These are phyloP conservation scores for Pelagomonas calceolata DNA, from an alignment of 108 stramenopile species.

Conservation along the genomic window DNA sequence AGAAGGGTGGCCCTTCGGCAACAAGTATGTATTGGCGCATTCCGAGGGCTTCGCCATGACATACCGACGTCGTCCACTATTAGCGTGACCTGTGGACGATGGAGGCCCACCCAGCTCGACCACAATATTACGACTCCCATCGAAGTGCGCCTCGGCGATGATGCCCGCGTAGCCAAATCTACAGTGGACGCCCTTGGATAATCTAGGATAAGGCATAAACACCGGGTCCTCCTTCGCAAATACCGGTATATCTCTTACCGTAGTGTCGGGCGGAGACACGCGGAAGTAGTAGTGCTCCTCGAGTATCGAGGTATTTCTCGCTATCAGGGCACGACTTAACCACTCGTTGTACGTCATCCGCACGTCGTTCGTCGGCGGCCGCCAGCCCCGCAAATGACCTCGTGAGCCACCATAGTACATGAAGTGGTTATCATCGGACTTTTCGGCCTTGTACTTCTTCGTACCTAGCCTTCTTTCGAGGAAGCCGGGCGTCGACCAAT, in stretches of 20 bases:
- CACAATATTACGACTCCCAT: slow-evolving; percentile 82
- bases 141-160: slow-evolving; percentile 86
- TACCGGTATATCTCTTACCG: background rate
- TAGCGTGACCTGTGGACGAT: too few relatives aligned
- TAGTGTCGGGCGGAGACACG: background rate
- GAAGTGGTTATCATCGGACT: background rate
- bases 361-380: background rate
- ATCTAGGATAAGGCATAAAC: slow-evolving; percentile 70
- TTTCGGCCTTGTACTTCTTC: background rate
- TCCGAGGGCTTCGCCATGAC: slow-evolving; percentile 78
- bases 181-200: slow-evolving; percentile 86
- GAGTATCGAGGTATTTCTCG: background rate
- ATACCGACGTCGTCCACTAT: slow-evolving; percentile 47
- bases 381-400: background rate
- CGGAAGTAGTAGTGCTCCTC: background rate
- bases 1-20: slow-evolving; percentile 68
- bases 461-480: background rate
- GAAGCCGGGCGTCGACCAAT: background rate
- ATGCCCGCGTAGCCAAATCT: slow-evolving; percentile 87
- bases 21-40: slow-evolving; percentile 66
- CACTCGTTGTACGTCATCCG: background rate
- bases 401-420: background rate
- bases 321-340: background rate
- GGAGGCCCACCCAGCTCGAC: slow-evolving; percentile 51
- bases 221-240: slow-evolving; percentile 18